Conservation (phyloP, 495 filamentous ascomycete species). For the Aspergillus sparsus region DNA sequence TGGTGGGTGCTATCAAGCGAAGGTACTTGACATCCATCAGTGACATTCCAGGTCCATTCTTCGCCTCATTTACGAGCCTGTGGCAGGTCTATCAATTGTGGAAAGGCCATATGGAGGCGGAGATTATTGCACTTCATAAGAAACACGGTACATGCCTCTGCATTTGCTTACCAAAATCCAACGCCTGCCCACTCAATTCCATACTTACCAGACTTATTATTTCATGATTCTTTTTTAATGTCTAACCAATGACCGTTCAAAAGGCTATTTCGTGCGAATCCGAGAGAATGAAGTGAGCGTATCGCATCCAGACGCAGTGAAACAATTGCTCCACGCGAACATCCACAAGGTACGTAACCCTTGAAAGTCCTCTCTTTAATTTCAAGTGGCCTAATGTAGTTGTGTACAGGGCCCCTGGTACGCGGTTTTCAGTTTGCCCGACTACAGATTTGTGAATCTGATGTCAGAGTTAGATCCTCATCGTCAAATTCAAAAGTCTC, state of each 20-base stretch:
- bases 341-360: slow-evolving; percentile 27
- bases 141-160: slow-evolving; percentile 46
- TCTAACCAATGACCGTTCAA: not conserved
- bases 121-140: slow-evolving; percentile 39
- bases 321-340: slow-evolving; percentile 31
- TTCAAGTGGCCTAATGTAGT: not conserved
- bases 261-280: slow-evolving; percentile 51
- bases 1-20: slow-evolving; percentile 10
- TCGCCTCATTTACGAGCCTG: slow-evolving; percentile 41
- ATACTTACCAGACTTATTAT: not conserved
- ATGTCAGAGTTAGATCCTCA: slow-evolving; percentile 45
- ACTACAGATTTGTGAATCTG: slow-evolving; percentile 45
- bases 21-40: slow-evolving; percentile 30
- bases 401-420: slow-evolving; percentile 32
- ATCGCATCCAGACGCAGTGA: slow-evolving; percentile 47
- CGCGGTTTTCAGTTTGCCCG: slow-evolving; percentile 37
- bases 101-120: slow-evolving; percentile 42
- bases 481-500: slow-evolving; percentile 34
- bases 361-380: not conserved
- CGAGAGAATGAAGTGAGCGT: slow-evolving; percentile 51
- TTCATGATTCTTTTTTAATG: not conserved
- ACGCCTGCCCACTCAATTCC: not conserved
- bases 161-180: not conserved
- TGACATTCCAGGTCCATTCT: slow-evolving; percentile 44
- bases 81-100: slow-evolving; percentile 42